A percentile compares a stretch with the other conserved stretches of the same genome.
phyloP scores from a whole-genome alignment of 2,329 filamentous ascomycete species.

The Aspergillus sergii region DNA sequence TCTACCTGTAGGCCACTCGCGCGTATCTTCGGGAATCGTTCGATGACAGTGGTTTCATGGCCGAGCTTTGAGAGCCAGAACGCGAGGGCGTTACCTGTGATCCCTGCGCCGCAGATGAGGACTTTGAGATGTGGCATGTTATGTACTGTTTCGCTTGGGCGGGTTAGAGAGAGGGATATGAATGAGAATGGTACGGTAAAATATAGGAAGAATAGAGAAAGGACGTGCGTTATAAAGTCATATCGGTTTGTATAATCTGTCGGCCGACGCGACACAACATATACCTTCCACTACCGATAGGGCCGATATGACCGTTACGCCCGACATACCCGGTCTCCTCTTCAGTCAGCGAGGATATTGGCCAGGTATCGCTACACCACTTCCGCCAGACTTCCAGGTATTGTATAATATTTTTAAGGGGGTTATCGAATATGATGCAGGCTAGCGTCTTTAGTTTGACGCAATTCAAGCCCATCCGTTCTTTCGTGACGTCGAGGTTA shows the following conservation, averaged over 20 bases:
- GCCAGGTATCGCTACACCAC: no score
- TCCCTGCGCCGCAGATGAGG: slow-evolving; percentile 51
- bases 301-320: neutral
- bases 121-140: slow-evolving; percentile 42
- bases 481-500: no score
- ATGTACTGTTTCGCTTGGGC: neutral
- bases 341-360: no score
- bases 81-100: slow-evolving; percentile 50
- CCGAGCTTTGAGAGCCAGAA: slow-evolving; percentile 52
- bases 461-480: no score
- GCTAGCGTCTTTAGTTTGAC: no score
- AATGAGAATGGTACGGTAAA: neutral
- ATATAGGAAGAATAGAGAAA: neutral
- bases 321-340: neutral
- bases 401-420: no score
- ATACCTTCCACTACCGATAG: neutral
- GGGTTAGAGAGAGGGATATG: no score
- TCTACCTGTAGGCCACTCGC: slow-evolving; percentile 57
- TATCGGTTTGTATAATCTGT: neutral
- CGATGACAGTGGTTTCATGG: slow-evolving; percentile 46
- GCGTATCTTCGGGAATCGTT: slow-evolving; percentile 48
- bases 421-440: no score
- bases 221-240: neutral
- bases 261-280: neutral
- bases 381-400: no score